Evolutionary conservation across 371 early-diverging fungal genomes (phyloP), one percentile per base, ranked within the genome.

Genomic region (Mucor racemosus): DNA sequence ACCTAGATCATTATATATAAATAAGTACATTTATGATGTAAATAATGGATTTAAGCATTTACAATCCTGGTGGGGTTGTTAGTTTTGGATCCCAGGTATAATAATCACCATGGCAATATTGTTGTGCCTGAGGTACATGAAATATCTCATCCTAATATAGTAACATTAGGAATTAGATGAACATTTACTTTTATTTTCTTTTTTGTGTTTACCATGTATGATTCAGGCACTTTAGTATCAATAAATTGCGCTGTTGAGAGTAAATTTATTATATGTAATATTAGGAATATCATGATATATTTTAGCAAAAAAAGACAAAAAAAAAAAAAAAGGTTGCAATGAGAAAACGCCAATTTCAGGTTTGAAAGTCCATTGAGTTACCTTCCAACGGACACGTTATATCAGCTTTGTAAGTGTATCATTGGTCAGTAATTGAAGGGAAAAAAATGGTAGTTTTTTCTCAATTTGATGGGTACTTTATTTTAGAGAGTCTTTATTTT

Each of bases 21-120:
- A 17, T 44, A 15, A 53, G 53, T 13, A 31, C 1, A 11, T 26
- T 31, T 15, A 17, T 8, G 7, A 17, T 17, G 7, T 21, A 53
- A 17, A 31, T 53, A 3, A 10, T n/a, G 7, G n/a, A 4, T 44
- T 21, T 5, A 11, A 69, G n/a, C 63, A 35, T 35, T 78, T 94
- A 98, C 90, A 97, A 84, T 14, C 97, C 98, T 19, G 98, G 98
- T 38, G 97, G 98, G 26, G 98, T 98, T 6, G 98, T 98, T 36
- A 98, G 74, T 76, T 96, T 98, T 33, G 91, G 91, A 74, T 98
- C 94, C 92, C 96, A 97, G 9, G 71, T 72, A 54, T 58, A 63
- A 67, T 84, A 97, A 60, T 87, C 75, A 14, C 91, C 92, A 3
- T 65, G 57, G 68, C 96, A 96, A 77, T 95, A 98, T 7, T 75